Conservation (phyloP, 1,139 yeast genomes). For the Pichia cactophila region DNA sequence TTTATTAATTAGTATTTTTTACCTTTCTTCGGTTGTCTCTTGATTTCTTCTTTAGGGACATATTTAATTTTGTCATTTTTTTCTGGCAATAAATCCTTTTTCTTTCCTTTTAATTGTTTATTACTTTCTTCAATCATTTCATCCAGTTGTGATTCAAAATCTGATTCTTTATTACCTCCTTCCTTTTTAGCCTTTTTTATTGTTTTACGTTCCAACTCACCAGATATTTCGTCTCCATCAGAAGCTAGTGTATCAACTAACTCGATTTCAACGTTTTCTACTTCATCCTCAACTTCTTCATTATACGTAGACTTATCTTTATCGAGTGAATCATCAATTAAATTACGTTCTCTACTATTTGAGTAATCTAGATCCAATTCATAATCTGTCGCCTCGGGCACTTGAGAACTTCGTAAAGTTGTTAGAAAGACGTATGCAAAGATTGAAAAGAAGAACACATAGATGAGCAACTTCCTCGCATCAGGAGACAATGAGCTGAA, state of each 20-base stretch:
- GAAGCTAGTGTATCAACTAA: conserved; percentile 9
- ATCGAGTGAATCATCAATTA: conserved; percentile 5
- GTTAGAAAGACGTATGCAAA: conserved; percentile 10
- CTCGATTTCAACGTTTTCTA: background rate
- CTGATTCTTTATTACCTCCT: background rate
- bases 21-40: background rate
- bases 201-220: background rate
- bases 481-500: conserved; percentile 7
- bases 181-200: background rate
- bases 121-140: conserved; percentile 5
- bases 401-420: conserved; percentile 6
- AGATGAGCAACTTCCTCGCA: conserved; percentile 10
- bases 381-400: conserved; percentile 3
- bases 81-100: background rate
- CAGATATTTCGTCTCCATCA: conserved; percentile 9
- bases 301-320: background rate
- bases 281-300: background rate
- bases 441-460: conserved; percentile 9
- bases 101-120: background rate
- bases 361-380: conserved; percentile 9
- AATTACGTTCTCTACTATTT: conserved; percentile 3
- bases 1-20: background rate
- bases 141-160: conserved; percentile 6
- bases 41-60: conserved; percentile 1
- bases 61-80: conserved; percentile 1